Evolutionary conservation across 441 rosid species (phyloP), one percentile per base, ranked within the genome.

Genomic region (Populus hybrid): DNA sequence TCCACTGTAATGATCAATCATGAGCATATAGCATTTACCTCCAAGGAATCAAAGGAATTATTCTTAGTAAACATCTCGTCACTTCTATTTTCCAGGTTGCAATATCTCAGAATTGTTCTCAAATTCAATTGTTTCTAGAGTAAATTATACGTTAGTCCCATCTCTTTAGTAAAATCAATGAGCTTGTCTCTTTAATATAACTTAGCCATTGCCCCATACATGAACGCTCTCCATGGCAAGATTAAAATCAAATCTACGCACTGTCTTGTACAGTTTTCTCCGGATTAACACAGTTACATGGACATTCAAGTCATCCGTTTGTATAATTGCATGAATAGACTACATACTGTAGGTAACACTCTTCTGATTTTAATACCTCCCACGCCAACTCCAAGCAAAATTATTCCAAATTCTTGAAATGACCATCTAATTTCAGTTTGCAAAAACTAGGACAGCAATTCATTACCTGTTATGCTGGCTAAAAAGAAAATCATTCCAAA

Each of bases 1-100:
- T 69, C 38, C n/a, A 35, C 16, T 36, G 77, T 56, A 40, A 73
- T 78, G 61, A 78, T 78, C 69, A 5, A 68, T 31, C 21, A 11
- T 59, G 64, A 59, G 9, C 23, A 59, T 59, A 18, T 9, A 8
- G 40, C 40, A 36, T 9, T 36, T 36, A 36, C 35, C 35, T 33
- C 35, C 35, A 33, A 33, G 35, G 7, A 33, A 33, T 10, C 45
- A 2, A 40, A 10, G 45, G 45, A 40, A 40, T 40, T 11, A 40
- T 2, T 40, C 45, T 40, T 40, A 0, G 14, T 10, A 40, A 2
- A 40, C 45, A 40, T 9, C 45, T 40, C 45, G 45, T 10, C 45
- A 10, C 45, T 40, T 40, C 14, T 40, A 10, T 40, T 38, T 40
- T 40, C 45, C 11, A 2, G 45, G 11, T 2, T 9, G 42, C 42